Percentiles rank a stretch among this genome's conserved stretches.
phyloP scores from a whole-genome alignment of 2,329 filamentous ascomycete genomes.

The Didymella exigua region DNA sequence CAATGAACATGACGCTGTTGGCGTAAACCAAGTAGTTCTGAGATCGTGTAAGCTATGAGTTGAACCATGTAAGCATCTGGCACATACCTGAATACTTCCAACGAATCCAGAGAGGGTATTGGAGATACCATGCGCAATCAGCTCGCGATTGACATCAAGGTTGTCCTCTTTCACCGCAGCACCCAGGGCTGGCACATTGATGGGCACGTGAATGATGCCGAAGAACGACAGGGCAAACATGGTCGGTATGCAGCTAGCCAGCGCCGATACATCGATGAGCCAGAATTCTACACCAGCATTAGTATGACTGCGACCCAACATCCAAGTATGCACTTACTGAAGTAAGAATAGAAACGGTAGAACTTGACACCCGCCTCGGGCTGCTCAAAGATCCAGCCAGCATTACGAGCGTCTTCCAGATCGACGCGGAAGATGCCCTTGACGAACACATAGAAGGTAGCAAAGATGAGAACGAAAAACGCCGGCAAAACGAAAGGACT shows the following conservation, averaged over 20 bases:
- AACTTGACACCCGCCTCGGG: conserved; percentile 86
- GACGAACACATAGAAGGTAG: conserved; percentile 79
- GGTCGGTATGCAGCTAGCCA: conserved; percentile 83
- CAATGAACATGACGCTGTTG: conserved; percentile 96
- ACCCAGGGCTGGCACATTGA: conserved; percentile 93
- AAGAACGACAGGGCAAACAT: conserved; percentile 99
- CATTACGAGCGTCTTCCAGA: conserved; percentile 68
- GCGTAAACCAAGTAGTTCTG: conserved; percentile 97
- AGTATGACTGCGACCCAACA: neutral
- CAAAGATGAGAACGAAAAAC: conserved; percentile 81
- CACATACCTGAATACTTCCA: conserved; percentile 75
- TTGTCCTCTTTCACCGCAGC: conserved; percentile 92
- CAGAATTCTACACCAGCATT: conserved; percentile 67
- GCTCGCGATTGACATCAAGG: conserved; percentile 84
- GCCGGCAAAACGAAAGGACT: conserved; percentile 85
- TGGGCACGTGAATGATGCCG: conserved; percentile 93
- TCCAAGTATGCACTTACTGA: conserved; percentile 64
- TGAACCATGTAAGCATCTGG: neutral
- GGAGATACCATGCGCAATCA: conserved; percentile 90
- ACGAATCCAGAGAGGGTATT: conserved; percentile 86
- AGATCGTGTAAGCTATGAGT: conserved; percentile 23
- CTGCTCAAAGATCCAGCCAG: conserved; percentile 90
- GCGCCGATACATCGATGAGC: conserved; percentile 80
- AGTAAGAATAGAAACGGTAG: conserved; percentile 97
- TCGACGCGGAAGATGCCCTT: conserved; percentile 70